Percentiles rank a stretch among this genome's conserved stretches.
Conservation (phyloP, 2,329 filamentous ascomycete genomes). For the Xylaria digitata region DNA sequence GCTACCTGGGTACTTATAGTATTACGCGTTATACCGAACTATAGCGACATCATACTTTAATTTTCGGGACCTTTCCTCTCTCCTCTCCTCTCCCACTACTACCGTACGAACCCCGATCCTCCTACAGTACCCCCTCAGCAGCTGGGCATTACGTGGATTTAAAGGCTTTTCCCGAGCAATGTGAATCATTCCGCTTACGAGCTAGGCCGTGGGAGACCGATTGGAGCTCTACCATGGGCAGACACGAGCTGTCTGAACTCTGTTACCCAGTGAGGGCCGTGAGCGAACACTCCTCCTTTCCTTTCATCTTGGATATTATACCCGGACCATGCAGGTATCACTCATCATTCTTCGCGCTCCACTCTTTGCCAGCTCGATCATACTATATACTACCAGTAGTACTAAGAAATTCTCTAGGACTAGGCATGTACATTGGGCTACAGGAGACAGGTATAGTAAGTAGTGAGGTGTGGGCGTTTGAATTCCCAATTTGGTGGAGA, state of each 20-base stretch:
- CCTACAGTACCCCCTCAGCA: not conserved
- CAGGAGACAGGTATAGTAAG: too few species aligned
- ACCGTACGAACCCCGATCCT: slow-evolving; percentile 1
- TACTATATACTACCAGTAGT: not conserved
- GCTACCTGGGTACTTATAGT: not conserved
- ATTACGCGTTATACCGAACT: slow-evolving; percentile 11
- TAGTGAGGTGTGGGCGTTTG: slow-evolving; percentile 6
- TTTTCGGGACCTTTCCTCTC: not conserved
- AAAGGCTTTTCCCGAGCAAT: not conserved
- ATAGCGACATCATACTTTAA: slow-evolving; percentile 3
- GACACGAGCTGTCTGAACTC: not conserved
- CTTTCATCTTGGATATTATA: not conserved
- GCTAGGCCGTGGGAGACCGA: not conserved
- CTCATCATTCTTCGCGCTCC: slow-evolving; percentile 8
- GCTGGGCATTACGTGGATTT: not conserved
- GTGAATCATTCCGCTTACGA: not conserved
- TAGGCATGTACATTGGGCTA: not conserved
- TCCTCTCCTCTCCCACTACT: not conserved
- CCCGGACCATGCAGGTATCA: not conserved
- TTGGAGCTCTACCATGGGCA: too few species aligned
- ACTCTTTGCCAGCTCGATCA: slow-evolving; percentile 4
- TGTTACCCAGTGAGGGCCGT: not conserved
- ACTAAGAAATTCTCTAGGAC: slow-evolving; percentile 13
- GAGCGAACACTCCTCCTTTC: not conserved
- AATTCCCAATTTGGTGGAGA: slow-evolving; percentile 30